Conservation (phyloP, 129 eudicot species). For the Kitagawia praeruptora region DNA sequence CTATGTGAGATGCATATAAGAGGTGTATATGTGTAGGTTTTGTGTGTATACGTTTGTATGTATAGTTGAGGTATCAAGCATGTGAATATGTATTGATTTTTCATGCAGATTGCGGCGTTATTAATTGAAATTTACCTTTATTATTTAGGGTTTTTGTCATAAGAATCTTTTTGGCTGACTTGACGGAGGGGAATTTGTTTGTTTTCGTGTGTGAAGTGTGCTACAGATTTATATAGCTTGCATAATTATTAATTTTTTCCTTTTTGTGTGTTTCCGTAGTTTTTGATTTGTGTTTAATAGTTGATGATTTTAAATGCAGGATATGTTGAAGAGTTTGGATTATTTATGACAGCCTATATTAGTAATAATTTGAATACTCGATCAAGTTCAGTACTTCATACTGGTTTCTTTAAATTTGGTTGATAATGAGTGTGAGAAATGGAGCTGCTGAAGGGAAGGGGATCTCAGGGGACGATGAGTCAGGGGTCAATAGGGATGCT, state of each 20-base stretch:
- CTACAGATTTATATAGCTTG: not conserved
- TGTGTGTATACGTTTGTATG: not conserved
- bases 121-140: not conserved
- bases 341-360: constrained; percentile 33
- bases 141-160: not conserved
- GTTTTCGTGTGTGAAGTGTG: not conserved
- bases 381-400: constrained; percentile 24
- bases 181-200: not conserved
- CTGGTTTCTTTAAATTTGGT: constrained; percentile 57
- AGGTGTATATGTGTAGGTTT: not conserved
- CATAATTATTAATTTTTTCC: too few species aligned
- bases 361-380: constrained; percentile 25
- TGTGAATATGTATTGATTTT: not conserved
- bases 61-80: not conserved
- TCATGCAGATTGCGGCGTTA: not conserved
- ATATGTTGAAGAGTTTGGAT: constrained; percentile 11
- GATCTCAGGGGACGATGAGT: constrained; percentile 34
- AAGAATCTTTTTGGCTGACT: not conserved
- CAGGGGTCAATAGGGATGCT: constrained; percentile 22
- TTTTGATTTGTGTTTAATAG: not conserved
- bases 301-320: constrained; percentile 15
- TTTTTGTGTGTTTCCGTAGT: not conserved
- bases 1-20: not conserved
- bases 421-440: constrained; percentile 48
- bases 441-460: constrained; percentile 35